These are phyloP conservation scores for Cercospora janseana DNA, from an alignment of 2,329 filamentous ascomycete genomes.

Conservation along the genomic window DNA sequence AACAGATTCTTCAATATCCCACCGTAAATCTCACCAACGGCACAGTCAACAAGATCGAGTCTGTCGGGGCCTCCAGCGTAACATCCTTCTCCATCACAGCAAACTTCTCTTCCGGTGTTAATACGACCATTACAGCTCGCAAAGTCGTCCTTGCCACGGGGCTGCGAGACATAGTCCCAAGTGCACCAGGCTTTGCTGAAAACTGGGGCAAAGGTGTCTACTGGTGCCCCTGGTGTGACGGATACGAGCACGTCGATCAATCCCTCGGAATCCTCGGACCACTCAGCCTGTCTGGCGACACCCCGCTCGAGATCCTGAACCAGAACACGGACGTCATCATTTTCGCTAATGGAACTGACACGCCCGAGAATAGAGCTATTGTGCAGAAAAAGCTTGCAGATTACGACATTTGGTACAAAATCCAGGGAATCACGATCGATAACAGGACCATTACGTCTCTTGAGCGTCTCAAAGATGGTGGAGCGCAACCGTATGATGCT, in stretches of 20 bases:
- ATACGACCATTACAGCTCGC: constrained; percentile 19
- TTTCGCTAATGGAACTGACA: constrained; percentile 18
- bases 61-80: constrained; percentile 1
- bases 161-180: constrained; percentile 25
- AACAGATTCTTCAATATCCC: constrained; percentile 27
- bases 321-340: constrained; percentile 17
- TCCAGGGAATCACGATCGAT: constrained; percentile 17
- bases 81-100: constrained; percentile 10
- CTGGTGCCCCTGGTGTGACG: constrained; percentile 30
- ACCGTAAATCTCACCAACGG: constrained; percentile 16
- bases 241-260: constrained; percentile 22
- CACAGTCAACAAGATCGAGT: constrained; percentile 15
- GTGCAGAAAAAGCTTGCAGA: constrained; percentile 12
- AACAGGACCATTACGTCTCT: constrained; percentile 19
- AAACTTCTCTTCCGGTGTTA: constrained; percentile 10
- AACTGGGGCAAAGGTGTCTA: constrained; percentile 29
- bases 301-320: constrained; percentile 15
- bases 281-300: constrained; percentile 8
- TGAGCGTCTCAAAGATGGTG: constrained; percentile 13
- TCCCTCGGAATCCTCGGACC: constrained; percentile 17
- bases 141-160: constrained; percentile 28
- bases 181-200: constrained; percentile 24
- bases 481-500: constrained; percentile 6
- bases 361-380: constrained; percentile 11
- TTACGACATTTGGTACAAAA: constrained; percentile 11